These are phyloP conservation scores for Flueggea neowawraea DNA, from an alignment of 441 rosid species.

Conservation along the genomic window DNA sequence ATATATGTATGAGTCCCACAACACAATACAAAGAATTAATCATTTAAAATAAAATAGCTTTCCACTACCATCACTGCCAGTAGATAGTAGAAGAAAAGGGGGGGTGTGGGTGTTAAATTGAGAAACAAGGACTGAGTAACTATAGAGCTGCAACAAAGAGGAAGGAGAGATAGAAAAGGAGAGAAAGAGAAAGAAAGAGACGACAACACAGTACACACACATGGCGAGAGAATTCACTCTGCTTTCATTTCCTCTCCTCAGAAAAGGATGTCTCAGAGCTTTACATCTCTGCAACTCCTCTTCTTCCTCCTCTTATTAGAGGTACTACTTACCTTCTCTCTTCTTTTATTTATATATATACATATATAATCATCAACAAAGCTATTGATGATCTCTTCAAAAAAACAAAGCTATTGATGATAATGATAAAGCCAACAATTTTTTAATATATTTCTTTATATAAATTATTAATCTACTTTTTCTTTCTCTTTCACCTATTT, in stretches of 20 bases:
- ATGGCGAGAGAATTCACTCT: constrained; percentile 22
- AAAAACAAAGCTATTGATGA: too few relatives aligned
- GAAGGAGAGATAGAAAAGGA: constrained; percentile 23
- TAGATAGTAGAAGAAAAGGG: too few relatives aligned
- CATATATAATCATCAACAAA: too few relatives aligned
- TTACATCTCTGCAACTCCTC: constrained; percentile 35
- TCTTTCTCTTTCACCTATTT: neutral
- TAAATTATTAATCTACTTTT: neutral
- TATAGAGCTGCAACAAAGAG: constrained; percentile 18
- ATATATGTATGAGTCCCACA: too few relatives aligned
- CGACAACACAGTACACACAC: constrained; percentile 21
- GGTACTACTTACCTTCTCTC: constrained; percentile 17
- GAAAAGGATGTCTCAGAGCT: constrained; percentile 52
- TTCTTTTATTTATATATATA: constrained; percentile 1
- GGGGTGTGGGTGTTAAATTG: too few relatives aligned
- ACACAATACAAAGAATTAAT: too few relatives aligned
- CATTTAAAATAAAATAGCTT: too few relatives aligned
- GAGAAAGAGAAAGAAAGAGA: constrained; percentile 37
- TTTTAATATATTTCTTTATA: neutral
- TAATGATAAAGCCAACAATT: too few relatives aligned
- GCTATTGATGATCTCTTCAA: too few relatives aligned
- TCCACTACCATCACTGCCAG: too few relatives aligned
- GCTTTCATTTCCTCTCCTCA: constrained; percentile 39
- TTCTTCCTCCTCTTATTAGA: constrained; percentile 7
- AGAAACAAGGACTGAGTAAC: too few relatives aligned